Evolutionary conservation across 495 filamentous ascomycete genomes (phyloP).

Genomic region (Hypoxylon fuscum): DNA sequence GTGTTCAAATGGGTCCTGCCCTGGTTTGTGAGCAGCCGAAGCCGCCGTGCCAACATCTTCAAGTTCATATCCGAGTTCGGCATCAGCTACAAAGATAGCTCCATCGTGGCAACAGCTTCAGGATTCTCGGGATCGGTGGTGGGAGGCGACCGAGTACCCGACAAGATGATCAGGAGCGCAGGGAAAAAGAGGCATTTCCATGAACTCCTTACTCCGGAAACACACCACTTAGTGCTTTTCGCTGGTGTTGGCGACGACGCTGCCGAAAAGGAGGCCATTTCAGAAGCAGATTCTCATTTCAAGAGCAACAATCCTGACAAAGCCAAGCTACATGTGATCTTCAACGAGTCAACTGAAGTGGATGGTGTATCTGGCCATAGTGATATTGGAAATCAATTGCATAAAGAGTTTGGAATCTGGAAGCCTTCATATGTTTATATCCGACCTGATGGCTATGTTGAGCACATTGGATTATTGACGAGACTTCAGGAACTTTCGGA

Average conservation of each 20-base stretch:
- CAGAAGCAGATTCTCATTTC: conserved; percentile 20
- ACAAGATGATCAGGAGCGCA: conserved; percentile 27
- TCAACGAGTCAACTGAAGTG: conserved; percentile 4
- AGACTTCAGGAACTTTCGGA: conserved; percentile 40
- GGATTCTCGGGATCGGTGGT: conserved; percentile 26
- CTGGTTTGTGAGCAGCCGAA: conserved; percentile 35
- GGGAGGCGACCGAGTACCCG: conserved; percentile 43
- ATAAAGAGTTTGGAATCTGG: conserved; percentile 48
- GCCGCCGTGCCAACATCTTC: conserved; percentile 35
- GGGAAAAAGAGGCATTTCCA: conserved; percentile 31
- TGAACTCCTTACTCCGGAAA: conserved; percentile 25
- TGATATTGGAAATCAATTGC: conserved; percentile 44
- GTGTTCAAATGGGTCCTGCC: conserved; percentile 49
- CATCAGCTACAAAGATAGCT: conserved; percentile 48
- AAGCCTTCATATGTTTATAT: conserved; percentile 49
- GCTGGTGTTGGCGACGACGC: conserved; percentile 25
- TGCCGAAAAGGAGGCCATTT: conserved; percentile 15
- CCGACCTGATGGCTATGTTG: conserved; percentile 53
- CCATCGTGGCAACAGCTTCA: conserved; percentile 21
- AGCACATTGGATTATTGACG: conserved; percentile 47
- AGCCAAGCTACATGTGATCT: conserved; percentile 25
- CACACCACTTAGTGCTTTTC: conserved; percentile 41
- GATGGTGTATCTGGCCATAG: conserved; percentile 14
- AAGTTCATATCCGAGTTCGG: conserved; percentile 51
- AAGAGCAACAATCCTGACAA: conserved; percentile 9